Evolutionary conservation across 2,329 filamentous ascomycete genomes (phyloP), one percentile per base, ranked within the genome.

Genomic region (Monascus ruber): DNA sequence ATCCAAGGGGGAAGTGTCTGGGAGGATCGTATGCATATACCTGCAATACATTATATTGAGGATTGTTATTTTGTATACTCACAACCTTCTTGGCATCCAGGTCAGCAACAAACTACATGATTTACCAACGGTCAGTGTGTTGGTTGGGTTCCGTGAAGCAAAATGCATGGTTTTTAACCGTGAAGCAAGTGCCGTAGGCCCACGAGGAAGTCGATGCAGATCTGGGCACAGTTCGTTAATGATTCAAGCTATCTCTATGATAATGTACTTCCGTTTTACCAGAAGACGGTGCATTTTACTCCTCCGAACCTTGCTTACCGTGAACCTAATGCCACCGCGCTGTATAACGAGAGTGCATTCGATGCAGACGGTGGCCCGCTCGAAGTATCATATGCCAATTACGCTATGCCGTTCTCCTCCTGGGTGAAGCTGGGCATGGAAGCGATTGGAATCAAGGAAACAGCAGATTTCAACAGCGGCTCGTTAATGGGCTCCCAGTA

Each of bases 401-500:
- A 55, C 36, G 58, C 55, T 6, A 54, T 61, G 33, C 46, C 64
- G 0, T 64, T 65, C 33, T 54, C 58, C 8, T 62, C 52, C 25
- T 70, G 59, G 59, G 54, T 53, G 26, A 52, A 45, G 11, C 42
- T 47, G 29, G 68, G 54, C 1, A 47, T 73, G 11, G 51, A 63
- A 31, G 54, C 58, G 2, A 53, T 68, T 17, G 69, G 70, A 0
- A 45, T 73, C 5, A 43, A 53, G 3, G 55, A 50, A 8, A 45
- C 55, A 2, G 35, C 51, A 4, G 67, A 63, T 26, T 68, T 70
- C 43, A 64, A 65, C 42, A 65, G 60, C 34, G 70, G 71, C 9
- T 50, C 45, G 4, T 48, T 74, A 2, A 39, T 61, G 3, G 70
- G 69, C 4, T 54, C 56, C 32, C 54, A 61, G 24, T 68, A 59